A percentile compares a stretch with the other conserved stretches of the same genome.
phyloP scores from a whole-genome alignment of 1,284 basidiomycete genomes.

The Ustilago trichophora region DNA sequence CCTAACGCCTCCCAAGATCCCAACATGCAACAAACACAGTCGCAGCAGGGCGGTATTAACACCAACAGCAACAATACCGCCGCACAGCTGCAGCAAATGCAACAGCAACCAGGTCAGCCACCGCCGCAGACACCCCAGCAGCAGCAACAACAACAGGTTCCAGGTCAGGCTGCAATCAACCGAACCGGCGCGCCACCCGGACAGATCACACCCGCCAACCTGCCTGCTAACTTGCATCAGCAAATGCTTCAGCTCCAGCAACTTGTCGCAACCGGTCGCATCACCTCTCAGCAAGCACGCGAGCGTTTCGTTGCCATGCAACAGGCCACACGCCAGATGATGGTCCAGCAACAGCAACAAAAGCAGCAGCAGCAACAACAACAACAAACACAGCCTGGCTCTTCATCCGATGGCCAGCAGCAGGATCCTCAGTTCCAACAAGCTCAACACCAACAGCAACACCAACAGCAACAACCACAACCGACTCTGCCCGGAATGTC shows the following conservation, averaged over 20 bases:
- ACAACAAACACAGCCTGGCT: constrained; percentile 12
- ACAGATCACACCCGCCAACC: constrained; percentile 22
- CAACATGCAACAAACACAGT: constrained; percentile 5
- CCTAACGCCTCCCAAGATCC: constrained; percentile 9
- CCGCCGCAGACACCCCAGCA: constrained; percentile 9
- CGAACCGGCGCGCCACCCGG: constrained; percentile 12
- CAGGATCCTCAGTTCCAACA: constrained; percentile 10
- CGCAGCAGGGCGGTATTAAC: constrained; percentile 6
- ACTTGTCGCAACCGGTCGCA: constrained; percentile 47
- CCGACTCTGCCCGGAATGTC: constrained; percentile 5
- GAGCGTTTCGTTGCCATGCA: constrained; percentile 56
- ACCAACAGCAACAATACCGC: constrained; percentile 9
- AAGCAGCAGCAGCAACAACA: constrained; percentile 20
- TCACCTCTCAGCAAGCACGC: constrained; percentile 58
- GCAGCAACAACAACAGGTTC: background rate
- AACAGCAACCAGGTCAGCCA: constrained; percentile 10
- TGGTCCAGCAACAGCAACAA: constrained; percentile 41
- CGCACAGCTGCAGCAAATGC: constrained; percentile 14
- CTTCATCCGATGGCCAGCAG: constrained; percentile 5
- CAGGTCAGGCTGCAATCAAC: constrained; percentile 7
- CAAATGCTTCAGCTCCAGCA: constrained; percentile 57
- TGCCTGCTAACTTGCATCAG: constrained; percentile 46
- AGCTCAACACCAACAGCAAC: constrained; percentile 7
- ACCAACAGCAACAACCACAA: constrained; percentile 3
- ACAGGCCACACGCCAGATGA: constrained; percentile 50